These are phyloP conservation scores for Plasmodium inui DNA, from an alignment of 169 alveolate species.

Conservation along the genomic window DNA sequence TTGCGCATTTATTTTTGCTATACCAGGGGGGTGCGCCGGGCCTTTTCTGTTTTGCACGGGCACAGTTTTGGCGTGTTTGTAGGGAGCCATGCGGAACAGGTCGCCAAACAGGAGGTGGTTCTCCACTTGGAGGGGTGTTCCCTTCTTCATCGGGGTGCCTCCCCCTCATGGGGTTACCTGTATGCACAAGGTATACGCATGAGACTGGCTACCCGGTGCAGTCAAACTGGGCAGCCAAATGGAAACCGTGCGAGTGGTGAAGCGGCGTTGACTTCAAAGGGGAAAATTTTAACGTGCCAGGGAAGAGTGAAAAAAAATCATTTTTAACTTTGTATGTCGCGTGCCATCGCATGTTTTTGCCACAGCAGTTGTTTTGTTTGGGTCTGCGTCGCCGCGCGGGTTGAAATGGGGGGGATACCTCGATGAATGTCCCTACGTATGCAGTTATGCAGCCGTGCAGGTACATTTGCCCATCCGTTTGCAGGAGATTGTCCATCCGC, in stretches of 20 bases:
- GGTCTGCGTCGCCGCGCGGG: not conserved
- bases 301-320: not conserved
- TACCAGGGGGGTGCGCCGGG: not conserved
- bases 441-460: not conserved
- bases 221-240: not conserved
- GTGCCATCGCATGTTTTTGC: not conserved
- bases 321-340: not conserved
- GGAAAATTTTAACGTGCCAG: not conserved
- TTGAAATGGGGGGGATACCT: not conserved
- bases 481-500: not conserved
- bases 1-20: not conserved
- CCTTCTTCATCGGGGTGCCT: too few species aligned
- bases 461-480: not conserved
- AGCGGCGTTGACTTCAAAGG: not conserved
- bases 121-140: not conserved
- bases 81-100: not conserved
- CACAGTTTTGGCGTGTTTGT: not conserved
- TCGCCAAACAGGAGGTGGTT: not conserved
- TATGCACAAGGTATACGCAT: not conserved
- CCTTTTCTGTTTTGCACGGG: not conserved
- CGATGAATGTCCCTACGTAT: not conserved
- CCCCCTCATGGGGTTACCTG: not conserved
- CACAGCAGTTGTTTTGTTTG: not conserved
- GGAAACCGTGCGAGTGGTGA: not conserved
- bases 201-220: not conserved